A percentile compares a stretch with the other conserved stretches of the same genome.
Conservation (phyloP, 1,284 basidiomycete genomes). For the Mycena citricolor region DNA sequence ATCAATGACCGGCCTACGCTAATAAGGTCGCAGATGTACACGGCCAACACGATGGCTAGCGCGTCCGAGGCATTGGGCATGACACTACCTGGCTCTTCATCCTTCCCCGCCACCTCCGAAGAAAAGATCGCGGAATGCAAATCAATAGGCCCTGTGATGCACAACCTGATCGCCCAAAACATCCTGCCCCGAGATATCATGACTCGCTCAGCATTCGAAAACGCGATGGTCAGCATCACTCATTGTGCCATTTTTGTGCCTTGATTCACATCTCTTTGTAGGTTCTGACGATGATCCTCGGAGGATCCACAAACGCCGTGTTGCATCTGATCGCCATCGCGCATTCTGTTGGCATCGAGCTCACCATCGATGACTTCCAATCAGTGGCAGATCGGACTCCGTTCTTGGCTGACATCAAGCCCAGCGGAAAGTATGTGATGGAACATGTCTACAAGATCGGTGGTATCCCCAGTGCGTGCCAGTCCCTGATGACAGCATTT, state of each 20-base stretch:
- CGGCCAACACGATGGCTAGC: constrained; percentile 96
- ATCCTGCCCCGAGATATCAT: constrained; percentile 94
- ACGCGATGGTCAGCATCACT: constrained; percentile 75
- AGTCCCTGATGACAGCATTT: constrained; percentile 17
- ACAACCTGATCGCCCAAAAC: constrained; percentile 86
- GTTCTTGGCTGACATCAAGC: constrained; percentile 89
- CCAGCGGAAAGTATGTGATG: constrained; percentile 89
- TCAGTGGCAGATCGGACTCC: constrained; percentile 81
- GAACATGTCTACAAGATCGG: constrained; percentile 89
- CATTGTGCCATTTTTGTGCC: constrained; percentile 8
- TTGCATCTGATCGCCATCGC: constrained; percentile 90
- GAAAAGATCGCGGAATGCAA: constrained; percentile 88
- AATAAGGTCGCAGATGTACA: constrained; percentile 74
- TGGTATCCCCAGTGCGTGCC: constrained; percentile 76
- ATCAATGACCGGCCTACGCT: constrained; percentile 22
- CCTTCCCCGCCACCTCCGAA: constrained; percentile 88
- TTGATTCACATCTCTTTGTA: constrained; percentile 31
- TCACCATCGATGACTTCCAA: constrained; percentile 87
- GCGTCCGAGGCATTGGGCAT: constrained; percentile 91
- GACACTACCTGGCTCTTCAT: constrained; percentile 95
- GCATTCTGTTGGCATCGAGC: constrained; percentile 80
- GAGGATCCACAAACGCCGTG: constrained; percentile 92
- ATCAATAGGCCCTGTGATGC: constrained; percentile 78
- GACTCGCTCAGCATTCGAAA: constrained; percentile 94
- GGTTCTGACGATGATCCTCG: constrained; percentile 92